Evolutionary conservation across 176 grass and related monocot genomes (phyloP), one percentile per base, ranked within the genome.

Genomic region (Ensete glaucum): DNA sequence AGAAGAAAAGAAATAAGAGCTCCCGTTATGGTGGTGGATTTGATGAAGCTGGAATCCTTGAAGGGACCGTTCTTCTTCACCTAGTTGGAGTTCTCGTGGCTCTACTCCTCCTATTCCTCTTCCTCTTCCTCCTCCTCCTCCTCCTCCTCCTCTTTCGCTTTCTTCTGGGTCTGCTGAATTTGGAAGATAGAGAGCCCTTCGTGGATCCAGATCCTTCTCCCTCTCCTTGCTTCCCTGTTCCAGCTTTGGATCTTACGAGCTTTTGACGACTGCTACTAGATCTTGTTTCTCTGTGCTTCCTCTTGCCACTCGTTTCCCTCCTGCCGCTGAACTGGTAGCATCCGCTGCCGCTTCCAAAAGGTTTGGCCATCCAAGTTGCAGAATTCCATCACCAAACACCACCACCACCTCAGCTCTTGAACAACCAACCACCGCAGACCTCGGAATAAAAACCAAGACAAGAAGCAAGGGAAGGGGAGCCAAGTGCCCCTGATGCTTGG

Each of bases 341-440:
- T 24, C 34, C 11, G 56, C 27, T 76, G 22, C 54, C 50, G 17
- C 74, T 63, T 76, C 56, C 58, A 62, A 76, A 76, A 76, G 17
- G 58, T 43, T 64, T 76, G 58, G 58, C 74, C 74, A 76, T 76
- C 74, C 74, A 76, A 76, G 34, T n/a, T 19, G 15, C 74, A 76
- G 34, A 76, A 76, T 76, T 64, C 74, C 58, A 76, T 76, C 58
- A 76, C 19, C 58, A 73, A 73, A 29, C 52, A 56, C 22, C 22
- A 25, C 23, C 53, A 27, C 72, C 72, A 73, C 72, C 53, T 34
- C 72, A 56, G 22, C 72, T 56, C 22, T 22, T 7, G 29, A 34
- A 34, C 29, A 34, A 34, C 29, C 29, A 34, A 34, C 29, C 29
- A 34, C 29, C 3, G 29, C 24, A 34, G 29, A 34, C 29, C 29